These are phyloP conservation scores for Lasiosphaeriaceae sp. DNA, from an alignment of 495 filamentous ascomycete genomes.

Conservation along the genomic window DNA sequence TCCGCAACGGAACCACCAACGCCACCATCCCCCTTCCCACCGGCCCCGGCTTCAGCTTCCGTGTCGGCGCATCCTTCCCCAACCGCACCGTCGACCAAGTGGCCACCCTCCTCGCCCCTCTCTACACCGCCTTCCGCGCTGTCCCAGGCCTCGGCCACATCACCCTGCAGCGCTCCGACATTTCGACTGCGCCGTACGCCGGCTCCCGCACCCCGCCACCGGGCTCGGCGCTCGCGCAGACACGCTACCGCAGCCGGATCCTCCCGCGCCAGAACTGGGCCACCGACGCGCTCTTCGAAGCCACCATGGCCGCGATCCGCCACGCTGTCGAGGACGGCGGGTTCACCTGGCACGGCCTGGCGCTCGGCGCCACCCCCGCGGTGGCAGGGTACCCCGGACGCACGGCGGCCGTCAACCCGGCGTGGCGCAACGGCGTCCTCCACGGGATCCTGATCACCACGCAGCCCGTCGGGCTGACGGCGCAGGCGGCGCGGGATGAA, in stretches of 20 bases:
- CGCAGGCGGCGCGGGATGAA: constrained; percentile 18
- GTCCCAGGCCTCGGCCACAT: neutral
- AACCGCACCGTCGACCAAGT: constrained; percentile 13
- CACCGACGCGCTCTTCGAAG: constrained; percentile 23
- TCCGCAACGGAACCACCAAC: neutral
- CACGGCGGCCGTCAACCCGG: constrained; percentile 47
- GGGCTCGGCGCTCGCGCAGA: constrained; percentile 10
- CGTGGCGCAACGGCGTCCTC: constrained; percentile 49
- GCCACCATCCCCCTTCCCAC: neutral
- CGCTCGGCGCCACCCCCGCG: constrained; percentile 26
- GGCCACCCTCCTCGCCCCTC: constrained; percentile 24
- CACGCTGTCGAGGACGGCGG: constrained; percentile 33
- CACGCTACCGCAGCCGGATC: constrained; percentile 42
- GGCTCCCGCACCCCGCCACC: neutral
- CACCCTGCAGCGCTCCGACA: constrained; percentile 21
- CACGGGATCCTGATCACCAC: constrained; percentile 44
- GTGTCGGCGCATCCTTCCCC: constrained; percentile 16
- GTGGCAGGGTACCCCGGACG: constrained; percentile 37
- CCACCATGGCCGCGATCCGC: constrained; percentile 41
- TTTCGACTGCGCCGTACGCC: neutral
- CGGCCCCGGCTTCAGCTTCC: constrained; percentile 23
- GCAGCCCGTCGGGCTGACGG: constrained; percentile 18
- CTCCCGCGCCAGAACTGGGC: constrained; percentile 44
- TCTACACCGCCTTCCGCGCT: constrained; percentile 14
- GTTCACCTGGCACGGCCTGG: constrained; percentile 39